Percentiles rank a stretch among this genome's conserved stretches.
Evolutionary conservation across 2,329 filamentous ascomycete genomes (phyloP).

Genomic region (Diatrype stigma): DNA sequence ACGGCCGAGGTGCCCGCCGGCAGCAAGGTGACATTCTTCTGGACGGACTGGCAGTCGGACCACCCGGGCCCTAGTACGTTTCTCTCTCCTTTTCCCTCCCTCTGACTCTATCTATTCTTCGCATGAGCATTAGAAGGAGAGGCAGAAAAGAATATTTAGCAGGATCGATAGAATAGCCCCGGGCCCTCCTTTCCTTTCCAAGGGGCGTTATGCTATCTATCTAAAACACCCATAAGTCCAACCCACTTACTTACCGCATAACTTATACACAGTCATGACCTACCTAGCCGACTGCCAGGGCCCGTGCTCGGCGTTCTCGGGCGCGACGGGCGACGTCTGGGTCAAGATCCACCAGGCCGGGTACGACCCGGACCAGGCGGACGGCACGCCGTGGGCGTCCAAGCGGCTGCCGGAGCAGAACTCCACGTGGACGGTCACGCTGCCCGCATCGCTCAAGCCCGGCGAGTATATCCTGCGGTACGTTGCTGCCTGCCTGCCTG

Average conservation of each 20-base stretch:
- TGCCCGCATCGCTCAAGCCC: background rate
- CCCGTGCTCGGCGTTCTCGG: conserved; percentile 7
- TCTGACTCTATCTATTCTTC: background rate
- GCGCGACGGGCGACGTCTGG: conserved; percentile 15
- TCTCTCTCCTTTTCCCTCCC: too few relatives aligned
- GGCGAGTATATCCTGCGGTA: conserved; percentile 2
- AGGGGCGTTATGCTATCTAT: too few relatives aligned
- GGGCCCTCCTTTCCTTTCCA: too few relatives aligned
- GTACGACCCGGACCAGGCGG: background rate
- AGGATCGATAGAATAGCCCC: too few relatives aligned
- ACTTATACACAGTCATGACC: conserved; percentile 1
- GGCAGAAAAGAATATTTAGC: too few relatives aligned
- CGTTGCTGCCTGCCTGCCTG: too few relatives aligned
- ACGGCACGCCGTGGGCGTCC: conserved; percentile 1
- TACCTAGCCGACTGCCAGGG: conserved; percentile 2
- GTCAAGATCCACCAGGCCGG: conserved; percentile 5
- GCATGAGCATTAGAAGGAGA: too few relatives aligned
- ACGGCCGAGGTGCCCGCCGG: conserved; percentile 1
- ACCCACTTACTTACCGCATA: too few relatives aligned
- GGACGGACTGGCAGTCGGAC: conserved; percentile 3
- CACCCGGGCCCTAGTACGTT: conserved; percentile 3
- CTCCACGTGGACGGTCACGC: conserved; percentile 1
- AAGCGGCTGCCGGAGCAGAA: conserved; percentile 3
- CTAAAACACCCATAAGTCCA: too few relatives aligned
- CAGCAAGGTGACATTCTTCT: conserved; percentile 2